Evolutionary conservation across 257 asterid species (phyloP).

Genomic region (Scutellaria barbata): DNA sequence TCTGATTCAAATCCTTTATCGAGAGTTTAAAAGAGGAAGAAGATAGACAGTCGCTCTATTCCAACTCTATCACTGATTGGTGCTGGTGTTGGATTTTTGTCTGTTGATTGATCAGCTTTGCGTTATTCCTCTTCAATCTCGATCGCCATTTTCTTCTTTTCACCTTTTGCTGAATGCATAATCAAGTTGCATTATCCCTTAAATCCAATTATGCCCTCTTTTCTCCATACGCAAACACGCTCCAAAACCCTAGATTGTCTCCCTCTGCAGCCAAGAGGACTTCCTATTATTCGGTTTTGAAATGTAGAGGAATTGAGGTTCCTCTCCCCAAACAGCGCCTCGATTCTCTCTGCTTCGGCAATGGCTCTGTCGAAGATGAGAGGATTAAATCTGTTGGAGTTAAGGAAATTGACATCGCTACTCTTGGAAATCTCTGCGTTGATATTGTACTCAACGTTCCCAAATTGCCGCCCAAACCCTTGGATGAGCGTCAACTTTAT

Average conservation of each 20-base stretch:
- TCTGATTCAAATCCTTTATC: background rate
- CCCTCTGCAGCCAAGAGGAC: constrained; percentile 20
- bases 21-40: background rate
- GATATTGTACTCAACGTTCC: constrained; percentile 92
- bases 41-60: background rate
- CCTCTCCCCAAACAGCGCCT: constrained; percentile 48
- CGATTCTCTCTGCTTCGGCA: constrained; percentile 46
- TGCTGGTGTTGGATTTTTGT: no score
- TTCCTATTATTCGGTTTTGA: constrained; percentile 40
- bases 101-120: background rate
- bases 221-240: constrained; percentile 47
- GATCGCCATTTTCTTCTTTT: background rate
- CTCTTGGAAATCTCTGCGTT: constrained; percentile 88
- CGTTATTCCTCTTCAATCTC: background rate
- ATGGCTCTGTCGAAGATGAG: constrained; percentile 55
- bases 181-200: constrained; percentile 52
- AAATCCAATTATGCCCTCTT: constrained; percentile 50
- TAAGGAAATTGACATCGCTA: constrained; percentile 84
- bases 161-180: constrained; percentile 60
- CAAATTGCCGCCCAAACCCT: constrained; percentile 71
- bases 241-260: constrained; percentile 57
- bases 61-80: no score
- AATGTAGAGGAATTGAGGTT: constrained; percentile 53
- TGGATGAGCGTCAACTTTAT: constrained; percentile 66
- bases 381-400: constrained; percentile 42